A percentile compares a stretch with the other conserved stretches of the same genome.
Conservation (phyloP, 2,329 filamentous ascomycete genomes). For the Claviceps sp. region DNA sequence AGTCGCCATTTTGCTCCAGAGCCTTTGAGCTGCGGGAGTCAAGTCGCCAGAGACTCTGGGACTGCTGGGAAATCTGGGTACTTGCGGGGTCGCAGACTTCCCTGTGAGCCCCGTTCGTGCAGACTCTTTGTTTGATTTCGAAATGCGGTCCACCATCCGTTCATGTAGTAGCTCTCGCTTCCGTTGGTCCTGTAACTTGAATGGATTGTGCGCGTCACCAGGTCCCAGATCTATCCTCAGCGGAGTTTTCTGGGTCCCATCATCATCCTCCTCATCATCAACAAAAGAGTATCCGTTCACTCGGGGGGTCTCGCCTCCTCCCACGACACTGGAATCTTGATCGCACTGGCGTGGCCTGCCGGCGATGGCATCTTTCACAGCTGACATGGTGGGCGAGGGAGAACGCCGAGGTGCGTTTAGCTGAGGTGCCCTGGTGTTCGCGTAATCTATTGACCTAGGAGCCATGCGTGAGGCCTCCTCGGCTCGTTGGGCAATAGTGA, state of each 20-base stretch:
- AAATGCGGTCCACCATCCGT: constrained; percentile 72
- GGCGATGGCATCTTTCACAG: constrained; percentile 71
- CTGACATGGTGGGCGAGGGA: constrained; percentile 70
- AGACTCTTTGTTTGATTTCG: constrained; percentile 54
- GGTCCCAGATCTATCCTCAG: constrained; percentile 44
- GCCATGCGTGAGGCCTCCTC: constrained; percentile 60
- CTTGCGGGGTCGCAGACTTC: constrained; percentile 44
- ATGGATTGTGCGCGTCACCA: constrained; percentile 59
- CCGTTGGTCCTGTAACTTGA: constrained; percentile 62
- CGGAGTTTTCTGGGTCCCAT: constrained; percentile 11
- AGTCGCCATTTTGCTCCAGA: constrained; percentile 49
- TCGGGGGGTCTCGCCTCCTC: constrained; percentile 67
- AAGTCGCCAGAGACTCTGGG: constrained; percentile 43
- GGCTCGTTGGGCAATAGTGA: constrained; percentile 54
- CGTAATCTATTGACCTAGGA: constrained; percentile 65
- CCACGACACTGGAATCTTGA: constrained; percentile 41
- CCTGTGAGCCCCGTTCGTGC: constrained; percentile 46
- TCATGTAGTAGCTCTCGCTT: constrained; percentile 72
- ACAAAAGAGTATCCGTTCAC: constrained; percentile 94
- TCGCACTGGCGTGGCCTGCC: constrained; percentile 51
- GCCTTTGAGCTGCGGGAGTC: constrained; percentile 61
- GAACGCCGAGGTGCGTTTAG: constrained; percentile 34
- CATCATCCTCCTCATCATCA: constrained; percentile 55
- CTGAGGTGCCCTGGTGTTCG: constrained; percentile 66
- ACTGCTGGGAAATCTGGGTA: constrained; percentile 58